phyloP scores from a whole-genome alignment of 2,329 filamentous ascomycete genomes.

The Cladosporium austrohemisphaericum region DNA sequence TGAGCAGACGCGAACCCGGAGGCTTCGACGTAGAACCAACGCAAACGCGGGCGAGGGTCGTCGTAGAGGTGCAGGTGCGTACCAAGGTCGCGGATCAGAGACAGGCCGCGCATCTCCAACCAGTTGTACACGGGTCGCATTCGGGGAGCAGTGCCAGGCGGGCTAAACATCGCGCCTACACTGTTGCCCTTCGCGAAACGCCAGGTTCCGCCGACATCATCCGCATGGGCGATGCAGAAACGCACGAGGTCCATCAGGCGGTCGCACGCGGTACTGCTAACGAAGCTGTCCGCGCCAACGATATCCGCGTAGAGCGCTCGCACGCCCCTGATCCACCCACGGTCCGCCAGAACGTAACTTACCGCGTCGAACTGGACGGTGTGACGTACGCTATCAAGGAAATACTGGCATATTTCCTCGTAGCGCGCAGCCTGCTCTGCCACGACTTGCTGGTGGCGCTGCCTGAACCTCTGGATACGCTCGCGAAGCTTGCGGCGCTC shows the following conservation, averaged over 20 bases:
- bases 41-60: too few species aligned
- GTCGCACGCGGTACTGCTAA: neutral
- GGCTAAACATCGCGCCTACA: too few species aligned
- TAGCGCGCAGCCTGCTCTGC: neutral
- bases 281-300: neutral
- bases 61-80: too few species aligned
- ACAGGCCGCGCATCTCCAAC: too few species aligned
- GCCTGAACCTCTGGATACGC: too few species aligned
- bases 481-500: too few species aligned
- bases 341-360: too few species aligned
- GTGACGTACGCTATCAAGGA: neutral
- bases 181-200: too few species aligned
- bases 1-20: too few species aligned
- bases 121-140: neutral
- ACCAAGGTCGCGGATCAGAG: too few species aligned
- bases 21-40: too few species aligned
- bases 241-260: neutral
- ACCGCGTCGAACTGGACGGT: neutral
- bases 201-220: neutral
- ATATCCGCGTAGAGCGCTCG: neutral
- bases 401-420: neutral
- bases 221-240: neutral
- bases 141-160: neutral
- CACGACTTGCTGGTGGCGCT: neutral
- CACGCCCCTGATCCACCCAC: too few species aligned